Evolutionary conservation across 768 basidiomycete species (phyloP).

Genomic region (Tulasnella sp.): DNA sequence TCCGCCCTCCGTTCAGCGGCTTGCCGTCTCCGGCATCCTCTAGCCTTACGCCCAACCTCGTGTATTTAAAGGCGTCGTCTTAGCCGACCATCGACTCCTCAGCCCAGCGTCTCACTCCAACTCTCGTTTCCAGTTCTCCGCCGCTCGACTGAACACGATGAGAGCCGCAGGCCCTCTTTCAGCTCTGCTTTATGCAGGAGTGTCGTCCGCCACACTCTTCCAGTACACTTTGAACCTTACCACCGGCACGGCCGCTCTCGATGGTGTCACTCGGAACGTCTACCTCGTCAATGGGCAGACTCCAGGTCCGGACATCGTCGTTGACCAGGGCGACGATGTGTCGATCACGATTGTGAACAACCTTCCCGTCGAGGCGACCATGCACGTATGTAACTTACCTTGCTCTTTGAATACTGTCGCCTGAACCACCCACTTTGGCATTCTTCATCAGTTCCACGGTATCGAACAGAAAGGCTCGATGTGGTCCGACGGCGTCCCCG

Average conservation of each 20-base stretch:
- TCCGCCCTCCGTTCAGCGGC: background rate
- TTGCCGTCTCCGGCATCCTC: background rate
- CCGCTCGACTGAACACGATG: no score
- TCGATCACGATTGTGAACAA: background rate
- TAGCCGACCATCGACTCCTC: background rate
- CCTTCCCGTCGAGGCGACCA: background rate
- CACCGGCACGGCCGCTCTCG: background rate
- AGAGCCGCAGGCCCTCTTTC: no score
- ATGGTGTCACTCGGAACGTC: background rate
- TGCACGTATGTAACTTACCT: conserved; percentile 4
- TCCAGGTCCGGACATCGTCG: background rate
- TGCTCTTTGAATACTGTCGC: no score
- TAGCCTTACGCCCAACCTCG: background rate
- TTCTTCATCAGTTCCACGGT: conserved; percentile 8
- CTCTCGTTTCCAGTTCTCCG: no score
- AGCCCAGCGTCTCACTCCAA: no score
- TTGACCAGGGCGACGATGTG: background rate
- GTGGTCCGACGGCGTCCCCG: conserved; percentile 7
- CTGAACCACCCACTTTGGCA: no score
- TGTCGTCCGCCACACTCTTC: background rate
- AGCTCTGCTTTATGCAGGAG: background rate
- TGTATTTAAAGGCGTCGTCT: background rate
- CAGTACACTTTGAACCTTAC: background rate
- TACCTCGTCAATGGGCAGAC: conserved; percentile 6
- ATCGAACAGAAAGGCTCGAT: conserved; percentile 5